Evolutionary conservation across 495 filamentous ascomycete genomes (phyloP), one percentile per base, ranked within the genome.

Genomic region (Trichoderma erinaceum): DNA sequence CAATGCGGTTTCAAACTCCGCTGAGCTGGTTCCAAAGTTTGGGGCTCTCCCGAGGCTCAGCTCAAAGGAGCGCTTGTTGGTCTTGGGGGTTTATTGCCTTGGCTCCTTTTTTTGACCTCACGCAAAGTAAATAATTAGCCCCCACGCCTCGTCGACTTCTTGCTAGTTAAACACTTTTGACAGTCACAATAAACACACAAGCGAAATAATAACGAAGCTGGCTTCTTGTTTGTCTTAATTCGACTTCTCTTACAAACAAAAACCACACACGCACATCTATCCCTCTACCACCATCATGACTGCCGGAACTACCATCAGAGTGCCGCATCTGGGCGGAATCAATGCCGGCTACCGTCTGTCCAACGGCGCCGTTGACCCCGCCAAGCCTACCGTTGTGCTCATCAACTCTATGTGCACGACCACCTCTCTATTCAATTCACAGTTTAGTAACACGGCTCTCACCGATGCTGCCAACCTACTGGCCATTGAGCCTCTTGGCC

Each of bases 381-480:
- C 78, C 68, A 87, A 87, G 75, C 85, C 87, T 16, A 89, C 87
- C 4, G 73, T 78, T 56, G 78, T 87, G 27, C 79, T 87, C 63
- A 82, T 88, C 69, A 87, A 87, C 75, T 79, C 79, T n/a, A 81
- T 89, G 77, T 83, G 81, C 74, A 85, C 82, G 25, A 84, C 82
- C 16, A 75, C 78, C 4, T 78, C 82, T 35, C 78, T 85, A 10
- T 89, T 85, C 77, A 69, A 75, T n/a, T 66, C 67, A 15, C 84
- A 87, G 71, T 85, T 83, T 67, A 68, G 74, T 63, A 79, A 79
- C 73, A 71, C 73, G 15, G 61, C 69, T 0, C 78, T 89, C 58
- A 85, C 79, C 0, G 71, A 74, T 21, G 73, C 76, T 2, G 71
- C 78, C 66, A 86, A 86, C 74, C 77, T 86, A 8, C 71, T 86